These are phyloP conservation scores for Leishmania tarentolae DNA, from an alignment of 208 protist genomes.

Conservation along the genomic window DNA sequence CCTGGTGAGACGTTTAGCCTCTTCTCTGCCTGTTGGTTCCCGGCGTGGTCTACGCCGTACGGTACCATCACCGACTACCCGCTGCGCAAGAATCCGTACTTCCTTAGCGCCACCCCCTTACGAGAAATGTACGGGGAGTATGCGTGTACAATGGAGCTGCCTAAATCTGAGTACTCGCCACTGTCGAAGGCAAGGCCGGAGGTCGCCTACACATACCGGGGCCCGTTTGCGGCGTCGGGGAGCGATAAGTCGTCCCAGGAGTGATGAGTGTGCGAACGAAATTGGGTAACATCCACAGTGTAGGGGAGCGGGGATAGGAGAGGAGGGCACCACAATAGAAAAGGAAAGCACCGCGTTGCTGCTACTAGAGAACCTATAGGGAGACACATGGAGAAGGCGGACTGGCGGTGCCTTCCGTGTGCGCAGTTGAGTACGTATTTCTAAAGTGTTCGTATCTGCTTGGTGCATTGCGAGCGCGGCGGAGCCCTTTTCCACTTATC, in stretches of 20 bases:
- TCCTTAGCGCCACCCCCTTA: slow-evolving; percentile 80
- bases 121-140: slow-evolving; percentile 64
- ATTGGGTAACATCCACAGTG: not conserved
- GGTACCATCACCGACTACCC: slow-evolving; percentile 82
- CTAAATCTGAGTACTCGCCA: slow-evolving; percentile 58
- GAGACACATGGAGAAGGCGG: not conserved
- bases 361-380: not conserved
- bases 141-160: slow-evolving; percentile 46
- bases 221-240: slow-evolving; percentile 39
- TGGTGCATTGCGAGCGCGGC: not conserved
- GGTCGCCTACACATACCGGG: slow-evolving; percentile 80
- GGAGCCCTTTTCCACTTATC: not conserved
- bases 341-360: not conserved
- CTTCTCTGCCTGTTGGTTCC: slow-evolving; percentile 84
- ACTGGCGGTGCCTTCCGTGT: not conserved
- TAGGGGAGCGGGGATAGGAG: not conserved
- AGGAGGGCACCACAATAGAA: not conserved
- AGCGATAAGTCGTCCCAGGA: not conserved
- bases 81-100: slow-evolving; percentile 89
- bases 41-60: slow-evolving; percentile 60
- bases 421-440: not conserved
- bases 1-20: slow-evolving; percentile 82
- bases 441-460: not conserved
- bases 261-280: not conserved
- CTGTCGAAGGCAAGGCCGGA: slow-evolving; percentile 68